Evolutionary conservation across 805 yeast genomes (phyloP).

Genomic region (Wickerhamomyces ciferrii): DNA sequence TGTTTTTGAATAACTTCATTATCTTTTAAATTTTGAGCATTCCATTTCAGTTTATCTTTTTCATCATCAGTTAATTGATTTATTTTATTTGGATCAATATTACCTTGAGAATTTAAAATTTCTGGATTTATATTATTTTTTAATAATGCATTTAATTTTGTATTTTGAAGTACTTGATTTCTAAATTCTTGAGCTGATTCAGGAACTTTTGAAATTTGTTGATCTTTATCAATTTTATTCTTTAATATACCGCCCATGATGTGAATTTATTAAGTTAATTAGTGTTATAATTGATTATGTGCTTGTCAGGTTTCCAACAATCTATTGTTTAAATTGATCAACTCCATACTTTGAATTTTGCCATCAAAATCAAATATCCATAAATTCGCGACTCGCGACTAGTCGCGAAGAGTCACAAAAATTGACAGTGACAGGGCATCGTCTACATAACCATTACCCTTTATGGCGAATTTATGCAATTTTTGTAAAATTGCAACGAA

Average conservation of each 20-base stretch:
- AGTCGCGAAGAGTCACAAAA: no score
- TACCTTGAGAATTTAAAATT: constrained; percentile 20
- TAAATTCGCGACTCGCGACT: no score
- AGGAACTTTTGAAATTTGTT: constrained; percentile 17
- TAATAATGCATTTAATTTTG: constrained; percentile 65
- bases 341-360: no score
- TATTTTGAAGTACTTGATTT: constrained; percentile 73
- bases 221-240: constrained; percentile 35
- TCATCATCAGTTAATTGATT: constrained; percentile 6
- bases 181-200: constrained; percentile 43
- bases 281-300: no score
- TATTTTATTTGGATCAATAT: constrained; percentile 7
- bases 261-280: no score
- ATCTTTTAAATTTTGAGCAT: constrained; percentile 66
- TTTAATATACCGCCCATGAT: constrained; percentile 48
- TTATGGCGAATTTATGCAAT: no score
- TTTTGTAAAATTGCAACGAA: no score
- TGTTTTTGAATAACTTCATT: constrained; percentile 67
- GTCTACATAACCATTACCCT: no score
- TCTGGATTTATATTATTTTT: constrained; percentile 17
- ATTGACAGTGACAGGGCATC: no score
- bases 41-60: constrained; percentile 66
- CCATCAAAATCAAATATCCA: no score
- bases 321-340: no score
- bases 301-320: no score